phyloP scores from a whole-genome alignment of 2,329 filamentous ascomycete species.

The Claviceps spartinae region DNA sequence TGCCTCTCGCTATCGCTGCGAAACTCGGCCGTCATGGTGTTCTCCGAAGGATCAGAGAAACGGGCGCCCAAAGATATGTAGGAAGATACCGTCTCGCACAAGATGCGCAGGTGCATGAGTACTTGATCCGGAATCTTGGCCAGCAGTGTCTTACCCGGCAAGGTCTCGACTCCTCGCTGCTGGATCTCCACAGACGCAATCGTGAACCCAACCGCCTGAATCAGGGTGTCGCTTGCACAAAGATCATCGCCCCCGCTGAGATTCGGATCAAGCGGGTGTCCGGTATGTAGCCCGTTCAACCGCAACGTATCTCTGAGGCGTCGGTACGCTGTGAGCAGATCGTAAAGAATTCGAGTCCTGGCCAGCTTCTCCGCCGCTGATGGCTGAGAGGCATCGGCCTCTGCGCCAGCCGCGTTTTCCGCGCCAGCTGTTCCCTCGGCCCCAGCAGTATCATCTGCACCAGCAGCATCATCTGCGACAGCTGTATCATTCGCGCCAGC shows the following conservation, averaged over 20 bases:
- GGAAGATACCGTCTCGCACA: slow-evolving; percentile 77
- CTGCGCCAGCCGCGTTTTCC: not conserved
- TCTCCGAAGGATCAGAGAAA: slow-evolving; percentile 39
- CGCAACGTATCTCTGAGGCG: slow-evolving; percentile 45
- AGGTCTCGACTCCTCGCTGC: slow-evolving; percentile 69
- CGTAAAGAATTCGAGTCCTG: slow-evolving; percentile 25
- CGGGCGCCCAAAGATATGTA: slow-evolving; percentile 69
- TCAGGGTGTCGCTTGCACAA: slow-evolving; percentile 43
- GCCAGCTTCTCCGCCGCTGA: not conserved
- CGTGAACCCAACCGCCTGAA: slow-evolving; percentile 62
- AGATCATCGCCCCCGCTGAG: slow-evolving; percentile 29
- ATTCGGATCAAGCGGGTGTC: slow-evolving; percentile 19
- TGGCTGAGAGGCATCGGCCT: slow-evolving; percentile 5
- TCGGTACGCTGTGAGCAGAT: slow-evolving; percentile 47
- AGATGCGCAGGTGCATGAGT: slow-evolving; percentile 73
- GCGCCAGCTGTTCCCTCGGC: no score
- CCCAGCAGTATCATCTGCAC: no score
- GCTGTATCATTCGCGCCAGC: no score
- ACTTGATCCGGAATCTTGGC: slow-evolving; percentile 74
- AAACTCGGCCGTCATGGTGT: slow-evolving; percentile 53
- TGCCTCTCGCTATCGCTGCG: slow-evolving; percentile 55
- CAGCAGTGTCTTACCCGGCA: slow-evolving; percentile 60
- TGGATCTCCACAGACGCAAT: slow-evolving; percentile 85
- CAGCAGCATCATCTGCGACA: no score
- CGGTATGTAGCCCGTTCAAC: slow-evolving; percentile 37